Evolutionary conservation across 1,284 basidiomycete species (phyloP).

Genomic region (Malassezia yamatoensis): DNA sequence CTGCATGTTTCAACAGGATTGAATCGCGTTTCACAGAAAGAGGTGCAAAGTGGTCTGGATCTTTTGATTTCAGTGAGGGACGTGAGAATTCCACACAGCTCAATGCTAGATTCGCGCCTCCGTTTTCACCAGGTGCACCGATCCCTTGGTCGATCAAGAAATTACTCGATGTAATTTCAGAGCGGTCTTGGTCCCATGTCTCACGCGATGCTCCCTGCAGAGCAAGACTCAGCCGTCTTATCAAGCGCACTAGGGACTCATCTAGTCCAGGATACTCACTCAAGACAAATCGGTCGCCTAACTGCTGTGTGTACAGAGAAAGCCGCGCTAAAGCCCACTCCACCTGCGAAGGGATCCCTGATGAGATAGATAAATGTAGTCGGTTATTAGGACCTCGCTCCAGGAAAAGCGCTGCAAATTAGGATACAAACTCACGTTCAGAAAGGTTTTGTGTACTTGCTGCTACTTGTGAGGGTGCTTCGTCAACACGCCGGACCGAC

Average conservation of each 20-base stretch:
- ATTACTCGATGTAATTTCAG: background rate
- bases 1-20: slow-evolving; percentile 29
- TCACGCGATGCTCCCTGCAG: slow-evolving; percentile 20
- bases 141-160: slow-evolving; percentile 23
- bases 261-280: slow-evolving; percentile 31
- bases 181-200: slow-evolving; percentile 24
- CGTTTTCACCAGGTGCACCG: slow-evolving; percentile 26
- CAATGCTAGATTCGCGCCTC: background rate
- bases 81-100: background rate
- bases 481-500: background rate
- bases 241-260: slow-evolving; percentile 30
- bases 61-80: background rate
- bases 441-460: background rate
- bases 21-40: slow-evolving; percentile 17
- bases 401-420: slow-evolving; percentile 26
- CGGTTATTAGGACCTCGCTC: slow-evolving; percentile 35
- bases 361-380: slow-evolving; percentile 35
- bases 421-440: slow-evolving; percentile 18
- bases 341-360: slow-evolving; percentile 38
- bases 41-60: slow-evolving; percentile 2
- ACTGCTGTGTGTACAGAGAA: slow-evolving; percentile 18
- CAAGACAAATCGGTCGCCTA: slow-evolving; percentile 20
- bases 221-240: slow-evolving; percentile 26
- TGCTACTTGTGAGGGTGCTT: background rate
- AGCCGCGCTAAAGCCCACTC: slow-evolving; percentile 41